Conservation (phyloP, 805 yeast species). For the Suhomyces kilbournensis region DNA sequence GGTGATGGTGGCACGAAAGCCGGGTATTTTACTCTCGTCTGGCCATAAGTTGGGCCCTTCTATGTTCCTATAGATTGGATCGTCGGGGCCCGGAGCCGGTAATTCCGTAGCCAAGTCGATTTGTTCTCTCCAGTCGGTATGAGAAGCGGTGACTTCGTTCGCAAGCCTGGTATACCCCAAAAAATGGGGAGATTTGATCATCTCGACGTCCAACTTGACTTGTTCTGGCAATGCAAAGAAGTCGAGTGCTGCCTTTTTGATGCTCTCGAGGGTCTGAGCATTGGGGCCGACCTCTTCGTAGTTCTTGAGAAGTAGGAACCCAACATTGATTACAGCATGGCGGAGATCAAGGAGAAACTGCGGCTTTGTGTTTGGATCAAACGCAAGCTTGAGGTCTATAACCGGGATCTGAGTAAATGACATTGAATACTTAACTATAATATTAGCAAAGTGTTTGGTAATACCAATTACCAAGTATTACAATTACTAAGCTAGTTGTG, state of each 20-base stretch:
- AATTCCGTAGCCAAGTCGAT: slow-evolving; percentile 56
- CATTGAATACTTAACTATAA: slow-evolving; percentile 16
- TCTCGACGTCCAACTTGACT: slow-evolving; percentile 45
- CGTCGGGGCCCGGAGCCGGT: slow-evolving; percentile 38
- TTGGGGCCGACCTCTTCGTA: slow-evolving; percentile 33
- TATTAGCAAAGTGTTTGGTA: too few relatives aligned
- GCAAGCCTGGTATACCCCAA: slow-evolving; percentile 57
- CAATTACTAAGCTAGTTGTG: neutral
- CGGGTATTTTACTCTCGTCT: slow-evolving; percentile 37
- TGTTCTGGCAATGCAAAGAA: slow-evolving; percentile 48
- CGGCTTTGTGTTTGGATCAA: slow-evolving; percentile 40
- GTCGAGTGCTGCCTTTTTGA: slow-evolving; percentile 37
- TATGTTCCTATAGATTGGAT: slow-evolving; percentile 45
- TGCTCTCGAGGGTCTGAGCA: slow-evolving; percentile 30
- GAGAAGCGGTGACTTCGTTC: slow-evolving; percentile 53
- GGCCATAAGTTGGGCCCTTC: slow-evolving; percentile 63
- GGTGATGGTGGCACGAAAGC: slow-evolving; percentile 40
- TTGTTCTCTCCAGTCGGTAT: slow-evolving; percentile 60
- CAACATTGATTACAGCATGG: slow-evolving; percentile 53
- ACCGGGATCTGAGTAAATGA: slow-evolving; percentile 42
- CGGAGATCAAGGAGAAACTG: slow-evolving; percentile 38
- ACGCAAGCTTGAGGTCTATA: slow-evolving; percentile 43
- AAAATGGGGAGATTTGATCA: slow-evolving; percentile 57
- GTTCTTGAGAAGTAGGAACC: slow-evolving; percentile 49
- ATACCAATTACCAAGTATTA: neutral